phyloP scores from a whole-genome alignment of 805 yeast species.

The Komagataella phaffii region DNA sequence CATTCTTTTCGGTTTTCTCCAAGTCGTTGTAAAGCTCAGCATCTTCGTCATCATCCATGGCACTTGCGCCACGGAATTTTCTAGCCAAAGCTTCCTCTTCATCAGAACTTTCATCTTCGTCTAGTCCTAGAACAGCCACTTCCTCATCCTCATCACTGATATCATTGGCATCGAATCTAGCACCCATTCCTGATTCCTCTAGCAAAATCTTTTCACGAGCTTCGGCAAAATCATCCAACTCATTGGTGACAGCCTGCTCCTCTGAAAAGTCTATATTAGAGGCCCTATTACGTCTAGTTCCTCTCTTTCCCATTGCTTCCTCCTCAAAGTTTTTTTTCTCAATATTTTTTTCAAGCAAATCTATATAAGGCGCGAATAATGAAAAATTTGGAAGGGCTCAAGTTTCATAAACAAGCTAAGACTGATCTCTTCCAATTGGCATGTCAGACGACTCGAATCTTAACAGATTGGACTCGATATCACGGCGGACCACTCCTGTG shows the following conservation, averaged over 20 bases:
- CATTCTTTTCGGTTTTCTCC: constrained; percentile 17
- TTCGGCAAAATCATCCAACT: constrained; percentile 55
- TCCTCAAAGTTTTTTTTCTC: not conserved
- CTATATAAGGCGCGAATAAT: not conserved
- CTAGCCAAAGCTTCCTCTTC: constrained; percentile 46
- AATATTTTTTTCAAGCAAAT: not conserved
- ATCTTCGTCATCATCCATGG: constrained; percentile 32
- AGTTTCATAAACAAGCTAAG: not conserved
- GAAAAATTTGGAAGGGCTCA: not conserved
- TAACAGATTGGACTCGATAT: constrained; percentile 23
- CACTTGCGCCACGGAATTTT: constrained; percentile 25
- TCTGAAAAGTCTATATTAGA: not conserved
- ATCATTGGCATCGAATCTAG: constrained; percentile 4
- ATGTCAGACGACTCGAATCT: not conserved
- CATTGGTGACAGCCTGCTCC: constrained; percentile 17
- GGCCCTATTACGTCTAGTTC: not conserved
- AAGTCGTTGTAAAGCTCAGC: constrained; percentile 13
- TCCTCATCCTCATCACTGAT: constrained; percentile 44
- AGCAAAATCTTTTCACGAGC: constrained; percentile 43
- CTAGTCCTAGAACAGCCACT: constrained; percentile 18
- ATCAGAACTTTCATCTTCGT: constrained; percentile 23
- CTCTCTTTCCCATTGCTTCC: not conserved
- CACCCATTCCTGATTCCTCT: constrained; percentile 37
- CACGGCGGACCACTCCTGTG: constrained; percentile 14
- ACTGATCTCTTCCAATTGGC: constrained; percentile 6